These are phyloP conservation scores for Hypericum androsaemum DNA, from an alignment of 345 rosid genomes.

Conservation along the genomic window DNA sequence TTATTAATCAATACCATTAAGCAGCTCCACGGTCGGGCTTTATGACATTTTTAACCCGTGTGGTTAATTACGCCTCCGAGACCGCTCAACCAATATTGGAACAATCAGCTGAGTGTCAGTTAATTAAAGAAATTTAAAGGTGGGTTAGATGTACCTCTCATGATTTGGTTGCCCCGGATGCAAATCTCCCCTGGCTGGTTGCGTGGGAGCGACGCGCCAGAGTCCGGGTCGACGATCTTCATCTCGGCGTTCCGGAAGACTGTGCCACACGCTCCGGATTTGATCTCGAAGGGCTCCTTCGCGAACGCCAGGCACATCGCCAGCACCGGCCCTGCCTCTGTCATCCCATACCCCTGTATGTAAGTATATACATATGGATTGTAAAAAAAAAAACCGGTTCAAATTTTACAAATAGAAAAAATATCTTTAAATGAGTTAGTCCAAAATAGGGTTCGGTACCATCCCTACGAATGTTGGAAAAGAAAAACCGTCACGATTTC, in stretches of 20 bases:
- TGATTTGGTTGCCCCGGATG: constrained; percentile 69
- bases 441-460: too few relatives aligned
- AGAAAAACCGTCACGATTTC: too few relatives aligned
- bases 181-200: constrained; percentile 79
- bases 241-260: constrained; percentile 81
- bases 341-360: constrained; percentile 83
- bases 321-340: constrained; percentile 84
- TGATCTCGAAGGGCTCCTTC: constrained; percentile 51
- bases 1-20: not conserved
- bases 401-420: not conserved
- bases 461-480: too few relatives aligned
- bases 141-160: constrained; percentile 45
- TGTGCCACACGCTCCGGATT: constrained; percentile 80
- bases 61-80: too few relatives aligned
- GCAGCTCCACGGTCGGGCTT: not conserved
- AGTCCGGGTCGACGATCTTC: constrained; percentile 72
- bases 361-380: not conserved
- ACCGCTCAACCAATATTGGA: too few relatives aligned
- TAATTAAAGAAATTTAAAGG: not conserved
- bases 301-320: constrained; percentile 78
- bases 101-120: too few relatives aligned
- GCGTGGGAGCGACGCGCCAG: constrained; percentile 43
- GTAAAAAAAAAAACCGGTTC: too few relatives aligned
- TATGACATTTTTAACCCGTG: too few relatives aligned
- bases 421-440: too few relatives aligned